phyloP scores from a whole-genome alignment of 2,329 filamentous ascomycete genomes.

The Xylariales sp. region DNA sequence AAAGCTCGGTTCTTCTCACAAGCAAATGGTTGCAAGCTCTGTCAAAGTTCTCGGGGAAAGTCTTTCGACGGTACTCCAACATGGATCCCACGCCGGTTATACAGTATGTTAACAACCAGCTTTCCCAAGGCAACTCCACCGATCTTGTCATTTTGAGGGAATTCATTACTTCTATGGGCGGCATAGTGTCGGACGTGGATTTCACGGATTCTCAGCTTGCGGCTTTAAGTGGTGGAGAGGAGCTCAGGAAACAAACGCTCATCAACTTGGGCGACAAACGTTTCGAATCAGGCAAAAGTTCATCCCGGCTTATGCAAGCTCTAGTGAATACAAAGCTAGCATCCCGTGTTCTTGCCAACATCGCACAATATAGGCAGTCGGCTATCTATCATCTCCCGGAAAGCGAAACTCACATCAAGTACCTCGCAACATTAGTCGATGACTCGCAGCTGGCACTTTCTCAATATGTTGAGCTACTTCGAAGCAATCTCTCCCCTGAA shows the following conservation, averaged over 20 bases:
- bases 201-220: constrained; percentile 85
- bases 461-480: constrained; percentile 86
- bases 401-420: constrained; percentile 77
- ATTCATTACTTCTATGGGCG: constrained; percentile 87
- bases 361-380: constrained; percentile 86
- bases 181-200: constrained; percentile 79
- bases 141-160: constrained; percentile 91
- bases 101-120: constrained; percentile 83
- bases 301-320: constrained; percentile 74
- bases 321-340: constrained; percentile 75
- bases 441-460: constrained; percentile 81
- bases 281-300: constrained; percentile 69
- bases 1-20: constrained; percentile 64
- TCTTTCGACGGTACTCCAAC: constrained; percentile 80
- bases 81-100: constrained; percentile 83
- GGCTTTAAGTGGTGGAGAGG: constrained; percentile 82
- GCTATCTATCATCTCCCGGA: constrained; percentile 74
- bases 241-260: constrained; percentile 75
- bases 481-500: constrained; percentile 68
- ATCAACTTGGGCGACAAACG: constrained; percentile 77
- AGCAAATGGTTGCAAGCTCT: constrained; percentile 90
- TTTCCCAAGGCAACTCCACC: constrained; percentile 77
- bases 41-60: constrained; percentile 84
- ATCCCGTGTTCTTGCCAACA: constrained; percentile 78
- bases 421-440: constrained; percentile 82